Conservation (phyloP, 2,329 filamentous ascomycete species). For the Madurella fahalii region DNA sequence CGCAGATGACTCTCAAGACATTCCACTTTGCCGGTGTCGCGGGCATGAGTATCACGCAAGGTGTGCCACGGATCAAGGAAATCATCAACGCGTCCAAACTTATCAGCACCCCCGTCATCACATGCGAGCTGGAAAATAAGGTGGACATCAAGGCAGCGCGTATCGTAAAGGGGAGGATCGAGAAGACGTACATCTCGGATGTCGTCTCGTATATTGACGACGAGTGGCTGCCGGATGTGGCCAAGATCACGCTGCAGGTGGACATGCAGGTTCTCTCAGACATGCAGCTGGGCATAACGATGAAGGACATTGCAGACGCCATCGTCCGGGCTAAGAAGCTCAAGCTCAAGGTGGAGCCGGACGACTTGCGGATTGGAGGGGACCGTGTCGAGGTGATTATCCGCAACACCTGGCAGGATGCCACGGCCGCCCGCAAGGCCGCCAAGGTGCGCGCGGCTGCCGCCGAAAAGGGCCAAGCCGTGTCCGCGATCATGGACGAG, state of each 20-base stretch:
- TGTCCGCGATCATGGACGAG: conserved; percentile 36
- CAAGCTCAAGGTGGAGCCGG: conserved; percentile 70
- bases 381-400: conserved; percentile 71
- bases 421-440: conserved; percentile 44
- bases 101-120: conserved; percentile 93
- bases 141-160: conserved; percentile 73
- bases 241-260: conserved; percentile 75
- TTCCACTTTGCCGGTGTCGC: conserved; percentile 99
- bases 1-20: conserved; percentile 98
- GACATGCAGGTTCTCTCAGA: conserved; percentile 74
- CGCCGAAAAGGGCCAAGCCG: conserved; percentile 38
- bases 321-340: conserved; percentile 81
- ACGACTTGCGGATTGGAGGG: conserved; percentile 60
- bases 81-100: conserved; percentile 97
- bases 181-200: conserved; percentile 89
- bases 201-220: conserved; percentile 79
- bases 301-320: conserved; percentile 68
- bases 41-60: conserved; percentile 98
- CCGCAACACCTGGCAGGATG: conserved; percentile 48
- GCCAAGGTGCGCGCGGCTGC: conserved; percentile 43
- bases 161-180: conserved; percentile 87
- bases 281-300: conserved; percentile 74
- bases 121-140: conserved; percentile 75
- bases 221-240: conserved; percentile 73
- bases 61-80: conserved; percentile 99